phyloP scores from a whole-genome alignment of 2,329 filamentous ascomycete species.

The Colletotrichum abscissum region DNA sequence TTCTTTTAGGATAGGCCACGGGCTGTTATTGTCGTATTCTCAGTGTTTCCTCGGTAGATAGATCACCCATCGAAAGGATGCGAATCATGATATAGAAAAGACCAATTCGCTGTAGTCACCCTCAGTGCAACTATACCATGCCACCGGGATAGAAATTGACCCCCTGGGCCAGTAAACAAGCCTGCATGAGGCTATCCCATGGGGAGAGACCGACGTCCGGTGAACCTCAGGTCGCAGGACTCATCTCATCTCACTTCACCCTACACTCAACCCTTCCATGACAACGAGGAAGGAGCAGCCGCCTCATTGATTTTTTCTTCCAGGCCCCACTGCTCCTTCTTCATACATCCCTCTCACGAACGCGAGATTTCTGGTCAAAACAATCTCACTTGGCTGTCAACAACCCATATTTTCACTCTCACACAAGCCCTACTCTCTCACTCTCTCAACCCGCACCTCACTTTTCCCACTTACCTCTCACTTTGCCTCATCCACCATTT shows the following conservation, averaged over 20 bases:
- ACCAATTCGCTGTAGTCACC: neutral
- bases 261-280: neutral
- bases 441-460: neutral
- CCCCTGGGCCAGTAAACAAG: neutral
- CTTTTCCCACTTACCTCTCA: neutral
- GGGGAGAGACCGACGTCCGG: neutral
- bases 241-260: neutral
- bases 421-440: neutral
- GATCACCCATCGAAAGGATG: neutral
- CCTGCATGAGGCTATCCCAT: neutral
- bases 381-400: neutral
- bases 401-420: neutral
- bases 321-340: neutral
- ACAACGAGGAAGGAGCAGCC: constrained; percentile 10
- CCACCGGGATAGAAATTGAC: neutral
- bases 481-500: neutral
- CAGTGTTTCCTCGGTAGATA: neutral
- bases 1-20: neutral
- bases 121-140: neutral
- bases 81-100: neutral
- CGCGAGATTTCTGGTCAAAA: neutral
- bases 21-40: neutral
- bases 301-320: too few relatives aligned
- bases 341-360: neutral
- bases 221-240: neutral